Evolutionary conservation across 2,329 filamentous ascomycete genomes (phyloP).

Genomic region (Seiridium unicorne): DNA sequence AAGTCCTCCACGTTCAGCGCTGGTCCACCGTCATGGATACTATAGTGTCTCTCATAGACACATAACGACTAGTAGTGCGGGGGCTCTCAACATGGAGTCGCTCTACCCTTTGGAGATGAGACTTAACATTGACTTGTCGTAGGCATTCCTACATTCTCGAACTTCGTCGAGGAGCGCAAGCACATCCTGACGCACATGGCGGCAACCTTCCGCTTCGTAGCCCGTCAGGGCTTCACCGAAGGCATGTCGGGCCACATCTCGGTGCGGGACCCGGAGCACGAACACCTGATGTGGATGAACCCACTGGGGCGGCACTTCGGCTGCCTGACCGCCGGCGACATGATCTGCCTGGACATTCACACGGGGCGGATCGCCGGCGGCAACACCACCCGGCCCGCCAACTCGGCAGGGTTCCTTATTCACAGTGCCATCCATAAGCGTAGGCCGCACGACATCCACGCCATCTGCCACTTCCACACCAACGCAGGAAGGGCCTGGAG

Average conservation of each 20-base stretch:
- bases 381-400: conserved; percentile 57
- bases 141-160: conserved; percentile 43
- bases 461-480: conserved; percentile 69
- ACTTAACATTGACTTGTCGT: not conserved
- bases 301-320: conserved; percentile 65
- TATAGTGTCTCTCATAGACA: too few relatives aligned
- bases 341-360: conserved; percentile 61
- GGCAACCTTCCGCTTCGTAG: conserved; percentile 66
- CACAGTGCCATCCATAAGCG: conserved; percentile 68
- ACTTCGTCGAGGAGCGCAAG: conserved; percentile 46
- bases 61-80: too few relatives aligned
- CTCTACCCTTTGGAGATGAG: too few relatives aligned
- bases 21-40: not conserved
- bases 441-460: conserved; percentile 57
- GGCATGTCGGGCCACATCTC: conserved; percentile 56
- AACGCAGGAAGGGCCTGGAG: conserved; percentile 66
- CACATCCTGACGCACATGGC: conserved; percentile 68
- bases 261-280: conserved; percentile 63
- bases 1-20: conserved; percentile 1
- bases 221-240: conserved; percentile 64
- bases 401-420: conserved; percentile 69
- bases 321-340: conserved; percentile 61
- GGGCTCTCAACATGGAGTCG: too few relatives aligned
- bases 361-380: conserved; percentile 63
- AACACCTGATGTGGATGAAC: conserved; percentile 68